Evolutionary conservation across 257 asterid genomes (phyloP).

Genomic region (Lycium barbarum): DNA sequence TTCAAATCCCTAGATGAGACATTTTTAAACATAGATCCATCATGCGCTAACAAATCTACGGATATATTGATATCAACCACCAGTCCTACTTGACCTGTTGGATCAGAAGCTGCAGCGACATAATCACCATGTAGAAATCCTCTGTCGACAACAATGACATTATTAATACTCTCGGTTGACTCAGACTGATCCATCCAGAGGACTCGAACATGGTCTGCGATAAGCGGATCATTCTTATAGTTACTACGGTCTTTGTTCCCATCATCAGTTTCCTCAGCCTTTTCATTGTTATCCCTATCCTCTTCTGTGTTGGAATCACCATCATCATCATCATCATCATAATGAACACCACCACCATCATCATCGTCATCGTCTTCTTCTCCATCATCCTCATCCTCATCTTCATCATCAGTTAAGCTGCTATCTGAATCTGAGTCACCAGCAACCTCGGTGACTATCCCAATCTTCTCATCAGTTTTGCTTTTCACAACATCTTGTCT

Average conservation of each 20-base stretch:
- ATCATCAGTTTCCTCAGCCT: conserved; percentile 46
- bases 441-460: conserved; percentile 90
- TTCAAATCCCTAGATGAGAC: conserved; percentile 66
- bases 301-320: conserved; percentile 52
- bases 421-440: conserved; percentile 96
- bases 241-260: conserved; percentile 46
- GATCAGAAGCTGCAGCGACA: conserved; percentile 88
- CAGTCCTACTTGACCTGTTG: conserved; percentile 92
- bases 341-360: conserved; percentile 38
- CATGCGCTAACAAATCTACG: conserved; percentile 70
- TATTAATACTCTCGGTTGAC: conserved; percentile 59
- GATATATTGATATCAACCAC: conserved; percentile 78
- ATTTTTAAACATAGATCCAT: conserved; percentile 63
- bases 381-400: conserved; percentile 62
- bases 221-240: conserved; percentile 58
- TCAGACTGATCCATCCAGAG: conserved; percentile 88
- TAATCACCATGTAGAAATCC: conserved; percentile 96
- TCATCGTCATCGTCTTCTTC: conserved; percentile 64
- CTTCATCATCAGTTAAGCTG: conserved; percentile 75
- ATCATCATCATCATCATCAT: conserved; percentile 40
- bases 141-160: conserved; percentile 78
- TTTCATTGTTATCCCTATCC: conserved; percentile 43
- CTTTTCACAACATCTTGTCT: conserved; percentile 88
- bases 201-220: conserved; percentile 83
- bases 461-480: conserved; percentile 60